Percentiles rank a stretch among this genome's conserved stretches.
phyloP scores from a whole-genome alignment of 2,329 filamentous ascomycete genomes.

The Leptographium radiaticola region DNA sequence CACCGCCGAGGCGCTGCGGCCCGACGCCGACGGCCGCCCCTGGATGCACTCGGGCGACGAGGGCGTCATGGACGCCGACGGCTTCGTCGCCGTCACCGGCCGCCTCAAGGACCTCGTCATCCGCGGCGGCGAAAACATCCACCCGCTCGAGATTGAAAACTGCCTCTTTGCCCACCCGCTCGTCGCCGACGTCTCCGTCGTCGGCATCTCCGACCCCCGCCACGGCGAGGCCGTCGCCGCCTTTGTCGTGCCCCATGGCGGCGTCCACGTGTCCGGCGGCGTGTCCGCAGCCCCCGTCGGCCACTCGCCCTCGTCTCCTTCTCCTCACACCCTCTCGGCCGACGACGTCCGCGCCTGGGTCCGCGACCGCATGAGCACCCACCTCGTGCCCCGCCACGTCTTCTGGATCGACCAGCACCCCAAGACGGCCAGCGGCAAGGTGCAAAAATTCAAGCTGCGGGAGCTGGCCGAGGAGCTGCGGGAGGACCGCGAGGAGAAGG shows the following conservation, averaged over 20 bases:
- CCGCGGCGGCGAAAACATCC: conserved; percentile 88
- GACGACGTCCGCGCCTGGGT: conserved; percentile 63
- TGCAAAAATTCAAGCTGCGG: conserved; percentile 82
- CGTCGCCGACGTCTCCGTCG: conserved; percentile 66
- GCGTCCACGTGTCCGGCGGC: conserved; percentile 17
- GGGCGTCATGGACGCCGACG: conserved; percentile 68
- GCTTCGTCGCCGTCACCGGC: conserved; percentile 80
- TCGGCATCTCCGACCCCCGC: conserved; percentile 67
- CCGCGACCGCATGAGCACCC: conserved; percentile 48
- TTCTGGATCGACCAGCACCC: conserved; percentile 79
- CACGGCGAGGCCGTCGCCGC: conserved; percentile 82
- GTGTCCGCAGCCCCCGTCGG: conserved; percentile 5
- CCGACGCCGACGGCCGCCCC: conserved; percentile 23
- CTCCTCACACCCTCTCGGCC: conserved; percentile 25
- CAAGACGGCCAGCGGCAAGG: conserved; percentile 93
- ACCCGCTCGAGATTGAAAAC: conserved; percentile 86
- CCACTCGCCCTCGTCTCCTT: not conserved
- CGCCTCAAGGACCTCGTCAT: conserved; percentile 95
- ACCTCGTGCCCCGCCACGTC: conserved; percentile 79
- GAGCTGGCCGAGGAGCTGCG: conserved; percentile 35
- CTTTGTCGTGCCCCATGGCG: conserved; percentile 52
- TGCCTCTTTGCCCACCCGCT: conserved; percentile 61
- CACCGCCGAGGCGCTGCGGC: conserved; percentile 47
- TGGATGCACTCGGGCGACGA: conserved; percentile 97
- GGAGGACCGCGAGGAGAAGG: not conserved